Evolutionary conservation across 192 early-diverging fungal species (phyloP), one percentile per base, ranked within the genome.

Genomic region (Gryganskiella cystojenkinii): DNA sequence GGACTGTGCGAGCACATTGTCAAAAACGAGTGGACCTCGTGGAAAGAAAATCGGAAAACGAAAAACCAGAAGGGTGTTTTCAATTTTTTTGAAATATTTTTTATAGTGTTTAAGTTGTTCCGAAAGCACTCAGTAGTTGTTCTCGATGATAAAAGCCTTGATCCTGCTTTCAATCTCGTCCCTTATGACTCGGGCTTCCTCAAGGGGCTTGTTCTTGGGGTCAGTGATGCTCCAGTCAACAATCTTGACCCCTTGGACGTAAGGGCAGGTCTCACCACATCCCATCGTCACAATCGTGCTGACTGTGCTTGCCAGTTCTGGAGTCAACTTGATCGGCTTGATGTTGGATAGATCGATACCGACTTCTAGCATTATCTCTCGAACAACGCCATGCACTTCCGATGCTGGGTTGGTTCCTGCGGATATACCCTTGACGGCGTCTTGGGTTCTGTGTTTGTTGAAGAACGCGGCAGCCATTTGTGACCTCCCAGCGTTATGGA

Each of bases 381-480:
- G 57, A 2, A 76, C 72, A 6, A 76, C 72, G 0, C 22, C 45
- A 33, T 76, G 64, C 43, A 76, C 72, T 28, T 76, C 64, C 2
- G 72, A 67, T 0, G 72, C 72, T 20, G 72, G 72, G 28, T 75
- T 76, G 14, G 64, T 76, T 31, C 72, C 72, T 49, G 64, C 72
- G 44, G 72, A 76, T 0, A 76, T 43, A 7, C 72, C 72, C 10
- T 67, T 67, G 31, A 76, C 46, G 28, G n/a, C n/a, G 1, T 76
- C 64, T 49, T 63, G 64, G 31, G 72, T 75, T n/a, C 15, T 62
- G 37, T 75, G 72, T 28, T 62, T 75, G 52, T 75, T 75, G 64
- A 75, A 75, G 30, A 75, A 75, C 1, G 64, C 72, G 8, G 72
- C 72, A 0, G 72, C 72, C 72, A 75, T 75, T 42, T 75, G 64